Base-by-base conservation (phyloP, 225 moss, liverwort and hornwort genomes). In the Lunularia cruciata region DNA sequence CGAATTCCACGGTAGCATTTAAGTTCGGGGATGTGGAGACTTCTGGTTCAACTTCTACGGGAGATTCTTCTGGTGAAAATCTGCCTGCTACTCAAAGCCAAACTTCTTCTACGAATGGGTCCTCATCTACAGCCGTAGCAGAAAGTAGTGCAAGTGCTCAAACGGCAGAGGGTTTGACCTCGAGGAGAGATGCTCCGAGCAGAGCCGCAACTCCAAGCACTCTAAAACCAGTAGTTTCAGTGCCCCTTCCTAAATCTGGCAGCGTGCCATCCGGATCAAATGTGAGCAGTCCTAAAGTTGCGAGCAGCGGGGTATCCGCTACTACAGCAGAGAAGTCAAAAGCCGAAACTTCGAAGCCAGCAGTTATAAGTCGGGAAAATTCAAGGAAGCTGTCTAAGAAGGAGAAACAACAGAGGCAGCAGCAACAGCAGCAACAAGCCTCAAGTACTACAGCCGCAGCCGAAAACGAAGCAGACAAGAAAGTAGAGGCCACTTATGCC, bases 11-110 rank as follows among this genome's bases (percentile, higher is more conserved):
- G 27, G 6, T 75, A 42, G 84, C 70, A 39, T 83, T 92, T 49
- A 89, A 89, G 78, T 98, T 98, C 73, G 96, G 96, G 68, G 96
- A 92, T 74, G 83, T 98, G 58, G 96, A 98, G 73, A 73, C 83
- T 63, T 81, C 93, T 54, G 85, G 85, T 55, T 78, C 87, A 28
- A 57, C 71, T 49, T 69, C 82, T 42, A 61, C 68, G 15, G 72
- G 48, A 62, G 81, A 81, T 34, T n/a, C 74, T 47, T 20, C 74
- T 39, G 67, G 80, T 49, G 80, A 86, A 57, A 87, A 70, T 33
- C 47, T 75, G 34, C 35, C 67, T 47, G 57, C 67, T 31, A 19
- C 70, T 59, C 47, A 67, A 35, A 78, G 57, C 33, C 54, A 67
- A 32, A 19, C 27, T n/a, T 31, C 73, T 36, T 74, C 67, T 51